Evolutionary conservation across 495 filamentous ascomycete species (phyloP), one percentile per base, ranked within the genome.

Genomic region (Trichoderma gamsii): DNA sequence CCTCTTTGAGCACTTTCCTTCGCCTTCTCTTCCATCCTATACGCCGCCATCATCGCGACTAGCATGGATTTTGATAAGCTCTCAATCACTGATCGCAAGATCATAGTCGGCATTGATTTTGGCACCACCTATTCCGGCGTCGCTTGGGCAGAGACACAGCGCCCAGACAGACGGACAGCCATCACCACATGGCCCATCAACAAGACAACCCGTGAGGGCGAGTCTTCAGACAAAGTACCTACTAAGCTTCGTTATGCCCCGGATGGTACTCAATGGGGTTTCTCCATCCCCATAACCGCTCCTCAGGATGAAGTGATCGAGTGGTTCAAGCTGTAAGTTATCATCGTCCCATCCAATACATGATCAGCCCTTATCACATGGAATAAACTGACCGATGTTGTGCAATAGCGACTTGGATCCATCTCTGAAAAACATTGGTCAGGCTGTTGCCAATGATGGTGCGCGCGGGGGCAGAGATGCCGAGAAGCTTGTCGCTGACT

Each of bases 251-350:
- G 76, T 0, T 85, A 84, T 66, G 56, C 72, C 0, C 51, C 68
- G 12, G 69, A 71, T 0, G 65, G 77, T n/a, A 70, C 72, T 3
- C 69, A 76, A 72, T 87, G 85, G 84, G 85, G 84, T 0, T 86
- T 82, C 67, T 74, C 81, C 27, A 82, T 86, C 41, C 74, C 77
- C 15, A n/a, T 69, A 2, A 69, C 68, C n/a, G 71, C 72, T 0
- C 75, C 82, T 1, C 43, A 56, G 0, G 78, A 74, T 49, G 73
- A 78, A 46, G 72, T 80, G 29, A 71, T 82, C 41, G 77, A 85
- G 67, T 87, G 83, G 80, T 82, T 88, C 73, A 87, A 87, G 71
- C 79, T 86, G 69, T 79, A 72, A 63, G 76, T 79, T 27, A n/a
- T 12, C 43, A 2, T 15, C 65, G 25, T 41, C 21, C n/a, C 61